phyloP scores from a whole-genome alignment of 371 early-diverging fungal genomes.

The Saksenaea vasiformis region DNA sequence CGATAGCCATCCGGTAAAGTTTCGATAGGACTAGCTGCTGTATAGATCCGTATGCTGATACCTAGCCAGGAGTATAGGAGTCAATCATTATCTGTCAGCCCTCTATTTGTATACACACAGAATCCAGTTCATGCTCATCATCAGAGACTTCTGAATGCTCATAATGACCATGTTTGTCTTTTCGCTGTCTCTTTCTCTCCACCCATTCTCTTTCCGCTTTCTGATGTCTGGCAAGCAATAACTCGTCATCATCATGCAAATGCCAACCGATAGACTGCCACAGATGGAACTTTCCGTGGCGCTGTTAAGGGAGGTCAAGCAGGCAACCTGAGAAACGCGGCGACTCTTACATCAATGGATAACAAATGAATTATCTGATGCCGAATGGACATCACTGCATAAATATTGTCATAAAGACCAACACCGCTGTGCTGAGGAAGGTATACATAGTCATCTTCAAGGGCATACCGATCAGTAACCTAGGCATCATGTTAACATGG shows the following conservation, averaged over 20 bases:
- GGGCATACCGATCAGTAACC: constrained; percentile 2
- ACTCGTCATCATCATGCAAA: constrained; percentile 1
- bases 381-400: constrained; percentile 6
- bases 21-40: constrained; percentile 8
- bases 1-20: constrained; percentile 3
- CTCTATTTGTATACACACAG: not conserved
- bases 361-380: constrained; percentile 3
- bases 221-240: not conserved
- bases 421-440: constrained; percentile 7
- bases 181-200: not conserved
- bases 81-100: not conserved
- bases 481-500: not conserved
- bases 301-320: not conserved
- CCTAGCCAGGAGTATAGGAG: not conserved
- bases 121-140: not conserved
- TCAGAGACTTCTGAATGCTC: not conserved
- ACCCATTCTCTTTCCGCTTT: not conserved
- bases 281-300: not conserved
- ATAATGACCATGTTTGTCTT: not conserved
- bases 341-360: not conserved
- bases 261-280: constrained; percentile 1
- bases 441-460: not conserved
- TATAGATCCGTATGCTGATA: constrained; percentile 1
- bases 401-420: constrained; percentile 6
- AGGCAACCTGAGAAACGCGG: not conserved